Evolutionary conservation across 2,329 filamentous ascomycete genomes (phyloP), one percentile per base, ranked within the genome.

Genomic region (Monilinia laxa): DNA sequence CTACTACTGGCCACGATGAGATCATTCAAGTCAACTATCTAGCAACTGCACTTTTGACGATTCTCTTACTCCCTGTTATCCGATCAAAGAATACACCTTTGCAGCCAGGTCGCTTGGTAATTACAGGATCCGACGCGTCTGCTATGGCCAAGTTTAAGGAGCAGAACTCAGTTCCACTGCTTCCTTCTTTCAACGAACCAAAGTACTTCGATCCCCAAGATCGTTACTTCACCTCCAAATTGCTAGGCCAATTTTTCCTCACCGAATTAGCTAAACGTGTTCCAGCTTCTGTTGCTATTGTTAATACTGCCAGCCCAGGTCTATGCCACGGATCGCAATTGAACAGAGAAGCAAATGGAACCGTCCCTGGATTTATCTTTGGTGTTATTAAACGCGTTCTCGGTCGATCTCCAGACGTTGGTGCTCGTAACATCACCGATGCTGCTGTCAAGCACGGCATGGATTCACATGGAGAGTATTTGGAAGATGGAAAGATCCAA

Each of bases 1-100:
- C 73, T 31, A 62, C 65, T 10, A 79, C 75, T 0, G 75, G 80
- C 2, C 77, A 80, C 65, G 78, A 81, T 67, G 72, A 76, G 23
- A 75, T 73, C 20, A 68, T 82, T 25, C 80, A 82, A 65, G 72
- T 75, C 11, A 75, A 75, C 60, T 71, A 73, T 25, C 55, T 74
- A 31, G 67, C 70, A 1, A 74, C 72, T 2, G 68, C 71, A 40
- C 62, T 75, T 12, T 58, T 75, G 12, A 67, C 70, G 2, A 58
- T 73, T 23, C 55, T 74, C 3, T 62, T 75, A 10, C 64, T 73
- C 7, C 69, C 72, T 4, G 71, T 80, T n/a, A 68, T 78, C n/a
- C 69, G 65, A 51, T n/a, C 23, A 59, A 66, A 66, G 57, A 42
- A 18, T 31, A 40, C 20, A 11, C 20, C 38, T 18, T 12, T n/a